Evolutionary conservation across 257 asterid species (phyloP), one percentile per base, ranked within the genome.

Genomic region (Rehmannia glutinosa): DNA sequence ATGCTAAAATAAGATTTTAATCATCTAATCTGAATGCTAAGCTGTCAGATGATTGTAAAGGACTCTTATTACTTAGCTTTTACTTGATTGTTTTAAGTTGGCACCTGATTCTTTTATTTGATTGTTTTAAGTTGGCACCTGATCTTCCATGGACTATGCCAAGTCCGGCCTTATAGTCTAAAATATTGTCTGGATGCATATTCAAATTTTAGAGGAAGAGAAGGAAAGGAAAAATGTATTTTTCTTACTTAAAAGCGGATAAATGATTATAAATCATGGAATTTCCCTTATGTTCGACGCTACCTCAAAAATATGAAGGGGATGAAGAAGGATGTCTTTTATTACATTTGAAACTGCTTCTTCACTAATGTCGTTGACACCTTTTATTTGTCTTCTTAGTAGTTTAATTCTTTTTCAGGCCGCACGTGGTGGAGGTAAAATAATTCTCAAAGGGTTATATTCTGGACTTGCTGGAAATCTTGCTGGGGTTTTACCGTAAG

Each of bases 401-500:
- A 56, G 43, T 42, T 41, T 24, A 36, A 30, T 81, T 68, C 54
- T 55, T 66, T 64, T 73, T 75, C 85, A 90, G 97, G 97, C 95
- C 62, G 97, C 77, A 73, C 96, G 73, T 27, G 97, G 96, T 70
- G 97, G 97, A 66, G 95, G 96, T 52, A 78, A 90, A 82, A 92
- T 92, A 73, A 74, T 80, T 75, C 87, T 92, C 66, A 92, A 87
- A 75, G 98, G 98, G 66, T 83, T 92, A 39, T 92, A 92, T 73
- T 86, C 98, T 38, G 98, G 98, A 74, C 89, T 92, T 72, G 83
- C 89, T 35, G 98, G 98, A 73, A 92, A 92, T 83, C 79, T 92
- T 83, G 96, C 88, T 73, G 98, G 97, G 60, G 98, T 92, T 60
- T 80, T 92, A 69, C 98, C 98, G 98, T 92, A 84, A 92, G 94